Evolutionary conservation across 148 eudicot genomes (phyloP).

Genomic region (Nepenthes gracilis): DNA sequence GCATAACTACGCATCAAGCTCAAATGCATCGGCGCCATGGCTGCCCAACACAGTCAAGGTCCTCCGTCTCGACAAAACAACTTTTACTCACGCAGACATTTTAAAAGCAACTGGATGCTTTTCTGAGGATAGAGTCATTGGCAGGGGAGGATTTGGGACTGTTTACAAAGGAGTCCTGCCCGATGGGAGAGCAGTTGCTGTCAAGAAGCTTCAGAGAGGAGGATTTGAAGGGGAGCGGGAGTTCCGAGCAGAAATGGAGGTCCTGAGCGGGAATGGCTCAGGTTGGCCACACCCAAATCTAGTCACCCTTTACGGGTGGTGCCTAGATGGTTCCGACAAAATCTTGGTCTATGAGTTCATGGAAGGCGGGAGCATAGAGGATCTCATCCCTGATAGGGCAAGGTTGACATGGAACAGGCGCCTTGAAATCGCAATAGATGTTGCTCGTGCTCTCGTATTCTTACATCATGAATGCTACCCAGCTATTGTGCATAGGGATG

Average conservation of each 20-base stretch:
- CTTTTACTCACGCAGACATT: constrained; percentile 72
- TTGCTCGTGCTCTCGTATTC: constrained; percentile 71
- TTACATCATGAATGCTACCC: constrained; percentile 88
- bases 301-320: constrained; percentile 87
- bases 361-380: constrained; percentile 90
- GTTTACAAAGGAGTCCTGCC: constrained; percentile 75
- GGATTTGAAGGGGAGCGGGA: constrained; percentile 84
- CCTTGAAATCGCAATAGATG: constrained; percentile 52
- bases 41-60: constrained; percentile 47
- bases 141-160: constrained; percentile 79
- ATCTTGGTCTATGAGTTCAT: constrained; percentile 83
- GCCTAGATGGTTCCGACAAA: constrained; percentile 75
- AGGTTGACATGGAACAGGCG: constrained; percentile 46
- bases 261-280: constrained; percentile 47
- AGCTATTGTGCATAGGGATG: constrained; percentile 78
- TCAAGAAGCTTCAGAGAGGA: constrained; percentile 71
- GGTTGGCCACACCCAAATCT: constrained; percentile 97
- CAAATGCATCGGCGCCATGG: constrained; percentile 62
- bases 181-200: constrained; percentile 81
- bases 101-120: constrained; percentile 68
- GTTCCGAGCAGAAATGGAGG: constrained; percentile 90
- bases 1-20: constrained; percentile 27
- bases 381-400: constrained; percentile 37
- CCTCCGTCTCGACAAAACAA: constrained; percentile 59
- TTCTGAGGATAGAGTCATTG: constrained; percentile 58